Percentiles rank a stretch among this genome's conserved stretches.
Evolutionary conservation across 2,329 filamentous ascomycete genomes (phyloP).

Genomic region (Epichloe coenophiala): DNA sequence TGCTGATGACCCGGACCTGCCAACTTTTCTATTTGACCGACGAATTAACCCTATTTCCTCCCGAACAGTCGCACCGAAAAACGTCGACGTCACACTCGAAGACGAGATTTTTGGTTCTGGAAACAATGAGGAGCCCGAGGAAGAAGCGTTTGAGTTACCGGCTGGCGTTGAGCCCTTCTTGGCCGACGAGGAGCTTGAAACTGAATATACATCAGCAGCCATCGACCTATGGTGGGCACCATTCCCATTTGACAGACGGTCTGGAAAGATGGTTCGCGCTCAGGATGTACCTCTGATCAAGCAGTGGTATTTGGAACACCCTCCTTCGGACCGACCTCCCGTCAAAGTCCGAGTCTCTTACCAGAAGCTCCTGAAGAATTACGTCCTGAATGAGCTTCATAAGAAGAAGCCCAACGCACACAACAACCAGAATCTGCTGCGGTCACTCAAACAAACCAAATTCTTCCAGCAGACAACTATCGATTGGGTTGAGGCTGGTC

Average conservation of each 20-base stretch:
- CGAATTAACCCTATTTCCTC: slow-evolving; percentile 96
- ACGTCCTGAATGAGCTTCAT: slow-evolving; percentile 90
- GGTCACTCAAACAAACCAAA: slow-evolving; percentile 86
- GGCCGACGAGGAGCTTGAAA: slow-evolving; percentile 77
- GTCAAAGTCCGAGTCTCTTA: slow-evolving; percentile 98
- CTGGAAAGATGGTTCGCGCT: slow-evolving; percentile 88
- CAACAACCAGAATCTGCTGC: slow-evolving; percentile 84
- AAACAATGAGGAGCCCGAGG: slow-evolving; percentile 59
- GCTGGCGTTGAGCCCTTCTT: slow-evolving; percentile 75
- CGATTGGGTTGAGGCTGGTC: slow-evolving; percentile 96
- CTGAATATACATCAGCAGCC: slow-evolving; percentile 75
- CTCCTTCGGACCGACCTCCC: slow-evolving; percentile 68
- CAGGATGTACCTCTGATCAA: slow-evolving; percentile 96
- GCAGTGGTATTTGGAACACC: slow-evolving; percentile 97
- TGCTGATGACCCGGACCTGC: slow-evolving; percentile 75
- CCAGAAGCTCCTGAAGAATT: slow-evolving; percentile 93
- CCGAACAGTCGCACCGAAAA: slow-evolving; percentile 84
- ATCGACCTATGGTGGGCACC: slow-evolving; percentile 98
- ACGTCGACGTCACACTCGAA: slow-evolving; percentile 82
- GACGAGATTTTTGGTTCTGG: slow-evolving; percentile 82
- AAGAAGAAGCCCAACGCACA: slow-evolving; percentile 91
- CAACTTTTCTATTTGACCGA: slow-evolving; percentile 97
- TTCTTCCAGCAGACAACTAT: slow-evolving; percentile 99
- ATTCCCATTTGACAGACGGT: slow-evolving; percentile 86
- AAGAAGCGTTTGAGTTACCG: slow-evolving; percentile 76